Percentiles rank a stretch among this genome's conserved stretches.
Conservation (phyloP, 306 rosid genomes). For the Trifolium dubium region DNA sequence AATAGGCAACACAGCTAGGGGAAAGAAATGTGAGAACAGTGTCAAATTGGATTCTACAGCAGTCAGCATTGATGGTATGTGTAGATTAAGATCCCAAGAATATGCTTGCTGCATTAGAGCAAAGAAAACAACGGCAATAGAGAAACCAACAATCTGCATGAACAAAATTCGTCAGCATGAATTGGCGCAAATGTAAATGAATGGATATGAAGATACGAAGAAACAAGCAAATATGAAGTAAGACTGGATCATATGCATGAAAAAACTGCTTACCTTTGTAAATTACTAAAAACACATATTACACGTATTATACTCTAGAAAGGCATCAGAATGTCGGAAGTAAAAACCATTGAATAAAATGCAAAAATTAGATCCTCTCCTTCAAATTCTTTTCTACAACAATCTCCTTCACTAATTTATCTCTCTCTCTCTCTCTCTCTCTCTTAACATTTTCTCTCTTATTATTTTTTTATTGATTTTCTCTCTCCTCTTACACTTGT, state of each 20-base stretch:
- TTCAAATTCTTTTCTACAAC: too few relatives aligned
- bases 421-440: too few relatives aligned
- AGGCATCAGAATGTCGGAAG: conserved; percentile 15
- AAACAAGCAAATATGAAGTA: conserved; percentile 33
- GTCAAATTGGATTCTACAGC: conserved; percentile 86
- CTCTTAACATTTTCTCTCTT: too few relatives aligned
- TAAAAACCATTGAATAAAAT: conserved; percentile 19
- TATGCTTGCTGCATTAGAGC: conserved; percentile 91
- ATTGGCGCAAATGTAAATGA: conserved; percentile 36
- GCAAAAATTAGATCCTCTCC: conserved; percentile 2
- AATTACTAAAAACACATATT: conserved; percentile 26
- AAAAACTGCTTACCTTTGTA: not conserved
- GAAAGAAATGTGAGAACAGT: conserved; percentile 61
- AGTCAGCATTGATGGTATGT: conserved; percentile 77
- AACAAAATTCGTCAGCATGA: conserved; percentile 41
- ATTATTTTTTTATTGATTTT: too few relatives aligned
- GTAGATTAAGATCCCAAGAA: conserved; percentile 79
- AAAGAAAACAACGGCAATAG: conserved; percentile 75
- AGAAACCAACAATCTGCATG: conserved; percentile 89
- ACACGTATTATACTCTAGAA: not conserved
- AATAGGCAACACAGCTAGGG: conserved; percentile 73
- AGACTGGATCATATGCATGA: conserved; percentile 25
- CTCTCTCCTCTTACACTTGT: too few relatives aligned
- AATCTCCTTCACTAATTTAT: too few relatives aligned
- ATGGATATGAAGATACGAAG: conserved; percentile 16